Base-by-base conservation (phyloP, 345 rosid species). In the Gossypium herbaceum region DNA sequence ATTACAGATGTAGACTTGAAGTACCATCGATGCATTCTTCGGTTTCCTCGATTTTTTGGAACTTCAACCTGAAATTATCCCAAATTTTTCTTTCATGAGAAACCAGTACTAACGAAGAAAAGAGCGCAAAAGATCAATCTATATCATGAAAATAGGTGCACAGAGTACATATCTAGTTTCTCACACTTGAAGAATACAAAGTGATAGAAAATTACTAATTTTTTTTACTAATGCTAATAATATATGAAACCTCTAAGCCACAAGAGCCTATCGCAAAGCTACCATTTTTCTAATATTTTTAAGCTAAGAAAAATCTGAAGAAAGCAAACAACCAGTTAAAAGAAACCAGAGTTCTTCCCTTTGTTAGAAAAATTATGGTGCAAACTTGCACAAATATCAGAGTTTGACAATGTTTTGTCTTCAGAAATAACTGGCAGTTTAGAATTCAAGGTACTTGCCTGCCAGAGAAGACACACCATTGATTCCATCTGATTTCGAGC, bases 401-500 rank as follows among this genome's bases (percentile, higher is more conserved):
- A 68, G 44, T 48, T 24, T 24, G 19, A 4, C 13, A 43, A 61
- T 25, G 39, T 12, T 22, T 51, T 60, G 7, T 59, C 29, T 16
- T 34, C 27, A 68, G 5, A 63, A 24, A 77, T 55, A 57, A 71
- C 66, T 22, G 17, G 34, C 15, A 45, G 19, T 67, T 50, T 34
- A 48, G 60, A 27, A 54, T 12, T 57, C 29, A 4, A 39, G 62
- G 82, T 39, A 85, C 89, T 87, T 85, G 86, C 98, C 98, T 95
- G 99, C 98, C 98, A 95, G 55, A 95, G 96, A 86, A 95, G 92
- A 84, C 99, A 95, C 79, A 95, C 9, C 90, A 95, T 81, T 25
- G 99, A 93, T 72, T 95, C 99, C 98, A 93, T 93, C 83, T 95
- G 99, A 76, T 95, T 95, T 71, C 97, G 97, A 80, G 99, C 98